phyloP scores from a whole-genome alignment of 768 basidiomycete species.

The Termitomyces bulborhizus region DNA sequence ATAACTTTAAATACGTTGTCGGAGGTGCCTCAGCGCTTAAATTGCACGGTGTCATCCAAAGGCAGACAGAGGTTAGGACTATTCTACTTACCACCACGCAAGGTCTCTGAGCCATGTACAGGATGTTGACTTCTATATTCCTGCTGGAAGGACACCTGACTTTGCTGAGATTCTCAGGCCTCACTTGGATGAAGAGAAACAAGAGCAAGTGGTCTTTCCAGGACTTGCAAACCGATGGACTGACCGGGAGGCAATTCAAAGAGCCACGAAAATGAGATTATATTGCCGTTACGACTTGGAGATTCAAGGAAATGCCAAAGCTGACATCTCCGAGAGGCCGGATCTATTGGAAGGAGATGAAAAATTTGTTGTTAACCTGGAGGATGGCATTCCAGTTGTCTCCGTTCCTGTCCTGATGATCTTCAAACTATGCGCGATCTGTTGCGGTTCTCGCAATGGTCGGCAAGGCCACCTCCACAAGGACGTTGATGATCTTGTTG shows the following conservation, averaged over 20 bases:
- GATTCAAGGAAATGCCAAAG: too few species aligned
- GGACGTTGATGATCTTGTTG: too few species aligned
- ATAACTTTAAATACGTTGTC: neutral
- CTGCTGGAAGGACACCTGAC: neutral
- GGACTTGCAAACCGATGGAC: neutral
- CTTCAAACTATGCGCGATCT: too few species aligned
- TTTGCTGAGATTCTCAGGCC: neutral
- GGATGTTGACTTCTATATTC: neutral
- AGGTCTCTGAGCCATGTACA: too few species aligned
- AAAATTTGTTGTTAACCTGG: too few species aligned
- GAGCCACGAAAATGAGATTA: neutral
- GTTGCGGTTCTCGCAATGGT: too few species aligned
- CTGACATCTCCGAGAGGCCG: neutral
- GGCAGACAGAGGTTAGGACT: neutral
- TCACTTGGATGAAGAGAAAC: neutral
- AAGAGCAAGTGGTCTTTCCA: neutral
- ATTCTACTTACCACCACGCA: neutral
- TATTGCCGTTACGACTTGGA: neutral
- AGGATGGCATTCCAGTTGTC: too few species aligned
- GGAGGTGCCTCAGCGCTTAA: neutral
- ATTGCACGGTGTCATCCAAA: neutral
- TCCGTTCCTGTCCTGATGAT: too few species aligned
- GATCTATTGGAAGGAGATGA: neutral
- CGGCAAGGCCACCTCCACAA: too few species aligned
- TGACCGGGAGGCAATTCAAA: neutral